Percentiles rank a stretch among this genome's conserved stretches.
Evolutionary conservation across 2,329 filamentous ascomycete species (phyloP).

Genomic region (Fusarium sp.): DNA sequence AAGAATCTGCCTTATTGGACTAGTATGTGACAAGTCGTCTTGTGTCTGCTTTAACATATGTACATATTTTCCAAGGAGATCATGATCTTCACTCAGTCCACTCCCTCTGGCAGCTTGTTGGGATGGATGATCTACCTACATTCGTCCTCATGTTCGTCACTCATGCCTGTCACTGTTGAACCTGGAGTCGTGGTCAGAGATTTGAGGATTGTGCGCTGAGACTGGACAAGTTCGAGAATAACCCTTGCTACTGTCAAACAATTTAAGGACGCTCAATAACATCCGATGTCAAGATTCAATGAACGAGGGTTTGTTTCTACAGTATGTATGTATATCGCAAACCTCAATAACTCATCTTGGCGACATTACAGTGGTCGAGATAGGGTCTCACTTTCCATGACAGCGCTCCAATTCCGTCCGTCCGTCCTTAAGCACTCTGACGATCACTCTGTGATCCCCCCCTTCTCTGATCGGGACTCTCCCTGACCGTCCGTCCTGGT

Average conservation of each 20-base stretch:
- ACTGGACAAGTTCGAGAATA: not conserved
- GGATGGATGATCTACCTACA: constrained; percentile 20
- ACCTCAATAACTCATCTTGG: not conserved
- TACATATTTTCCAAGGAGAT: constrained; percentile 9
- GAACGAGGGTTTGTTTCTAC: not conserved
- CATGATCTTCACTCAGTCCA: constrained; percentile 33
- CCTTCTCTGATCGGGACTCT: constrained; percentile 36
- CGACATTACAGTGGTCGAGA: constrained; percentile 2
- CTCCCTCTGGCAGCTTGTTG: constrained; percentile 14
- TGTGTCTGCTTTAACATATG: constrained; percentile 20
- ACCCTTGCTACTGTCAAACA: constrained; percentile 3
- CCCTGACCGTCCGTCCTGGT: constrained; percentile 7
- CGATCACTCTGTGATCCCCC: constrained; percentile 29
- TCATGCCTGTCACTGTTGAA: constrained; percentile 12
- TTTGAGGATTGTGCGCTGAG: constrained; percentile 2
- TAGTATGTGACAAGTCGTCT: constrained; percentile 30
- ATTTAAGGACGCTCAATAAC: not conserved
- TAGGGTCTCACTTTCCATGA: constrained; percentile 31
- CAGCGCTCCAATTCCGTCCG: constrained; percentile 34
- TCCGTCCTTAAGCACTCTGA: constrained; percentile 16
- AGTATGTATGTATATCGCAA: not conserved
- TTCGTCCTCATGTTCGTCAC: constrained; percentile 4
- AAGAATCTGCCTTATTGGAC: not conserved
- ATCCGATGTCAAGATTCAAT: not conserved
- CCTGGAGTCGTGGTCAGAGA: not conserved